Percentiles rank a stretch among this genome's conserved stretches.
Evolutionary conservation across 1,284 basidiomycete genomes (phyloP).

Genomic region (Austropuccinia psidii): DNA sequence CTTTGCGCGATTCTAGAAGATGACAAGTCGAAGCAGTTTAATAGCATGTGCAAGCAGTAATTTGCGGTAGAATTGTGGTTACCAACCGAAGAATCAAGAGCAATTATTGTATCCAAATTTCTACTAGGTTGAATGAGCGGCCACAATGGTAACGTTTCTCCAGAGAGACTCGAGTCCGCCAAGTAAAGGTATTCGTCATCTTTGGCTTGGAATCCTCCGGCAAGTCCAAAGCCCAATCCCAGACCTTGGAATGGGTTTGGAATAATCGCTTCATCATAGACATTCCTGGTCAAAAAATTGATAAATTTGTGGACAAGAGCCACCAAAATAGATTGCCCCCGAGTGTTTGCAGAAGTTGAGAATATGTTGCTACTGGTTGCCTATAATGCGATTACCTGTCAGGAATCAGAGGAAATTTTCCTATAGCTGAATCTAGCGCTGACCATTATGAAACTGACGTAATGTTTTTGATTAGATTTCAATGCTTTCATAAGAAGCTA

Average conservation of each 20-base stretch:
- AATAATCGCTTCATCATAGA: constrained; percentile 35
- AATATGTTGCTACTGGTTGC: constrained; percentile 34
- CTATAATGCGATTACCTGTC: not conserved
- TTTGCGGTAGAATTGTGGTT: not conserved
- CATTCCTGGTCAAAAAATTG: constrained; percentile 25
- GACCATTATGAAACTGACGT: constrained; percentile 29
- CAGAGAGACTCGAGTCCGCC: constrained; percentile 29
- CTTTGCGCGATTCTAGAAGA: constrained; percentile 28
- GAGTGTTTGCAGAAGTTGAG: constrained; percentile 15
- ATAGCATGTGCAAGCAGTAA: not conserved
- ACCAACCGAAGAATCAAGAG: constrained; percentile 32
- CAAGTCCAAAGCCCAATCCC: constrained; percentile 24
- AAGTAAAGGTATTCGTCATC: constrained; percentile 29
- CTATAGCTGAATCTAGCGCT: not conserved
- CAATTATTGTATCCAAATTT: constrained; percentile 43
- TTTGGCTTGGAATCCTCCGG: constrained; percentile 6
- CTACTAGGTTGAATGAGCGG: constrained; percentile 45
- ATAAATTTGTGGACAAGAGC: constrained; percentile 30
- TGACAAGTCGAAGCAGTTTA: not conserved
- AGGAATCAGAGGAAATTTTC: not conserved
- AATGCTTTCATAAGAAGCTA: not conserved
- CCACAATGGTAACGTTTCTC: constrained; percentile 46
- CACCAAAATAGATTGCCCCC: constrained; percentile 11
- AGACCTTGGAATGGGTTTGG: constrained; percentile 37
- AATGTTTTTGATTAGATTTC: not conserved